Percentiles rank a stretch among this genome's conserved stretches.
Conservation (phyloP, 2,329 filamentous ascomycete genomes). For the Orbilia oligospora region DNA sequence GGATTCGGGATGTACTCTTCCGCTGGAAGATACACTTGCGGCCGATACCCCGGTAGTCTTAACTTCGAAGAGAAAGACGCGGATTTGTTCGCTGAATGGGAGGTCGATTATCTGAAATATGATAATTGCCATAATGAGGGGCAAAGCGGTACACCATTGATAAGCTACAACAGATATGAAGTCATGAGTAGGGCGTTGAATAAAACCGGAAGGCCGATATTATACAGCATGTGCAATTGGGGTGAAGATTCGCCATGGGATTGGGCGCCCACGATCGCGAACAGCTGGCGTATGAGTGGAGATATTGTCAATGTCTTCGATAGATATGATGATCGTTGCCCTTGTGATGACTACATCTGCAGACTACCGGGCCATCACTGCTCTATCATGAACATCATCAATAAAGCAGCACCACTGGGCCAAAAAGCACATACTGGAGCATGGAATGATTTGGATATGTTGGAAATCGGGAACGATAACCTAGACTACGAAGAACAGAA, state of each 20-base stretch:
- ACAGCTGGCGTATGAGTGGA: constrained; percentile 68
- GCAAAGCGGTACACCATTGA: constrained; percentile 69
- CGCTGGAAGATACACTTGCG: constrained; percentile 72
- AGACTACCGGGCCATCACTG: constrained; percentile 52
- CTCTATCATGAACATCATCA: constrained; percentile 60
- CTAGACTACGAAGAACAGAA: constrained; percentile 64
- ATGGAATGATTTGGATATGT: constrained; percentile 68
- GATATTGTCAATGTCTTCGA: constrained; percentile 67
- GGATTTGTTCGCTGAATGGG: constrained; percentile 71
- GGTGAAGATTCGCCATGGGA: constrained; percentile 71
- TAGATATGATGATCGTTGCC: constrained; percentile 54
- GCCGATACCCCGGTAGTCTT: constrained; percentile 73
- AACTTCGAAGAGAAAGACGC: constrained; percentile 73
- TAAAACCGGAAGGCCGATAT: constrained; percentile 67
- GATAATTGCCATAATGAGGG: constrained; percentile 74
- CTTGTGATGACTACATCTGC: constrained; percentile 56
- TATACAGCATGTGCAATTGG: constrained; percentile 73
- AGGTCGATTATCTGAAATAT: constrained; percentile 72
- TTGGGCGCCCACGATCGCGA: constrained; percentile 69
- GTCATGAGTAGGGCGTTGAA: constrained; percentile 72
- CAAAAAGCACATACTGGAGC: constrained; percentile 54
- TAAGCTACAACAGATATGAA: constrained; percentile 70
- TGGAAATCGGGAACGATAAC: constrained; percentile 67
- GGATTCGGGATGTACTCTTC: constrained; percentile 77
- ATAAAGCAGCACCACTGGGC: constrained; percentile 58